A percentile compares a stretch with the other conserved stretches of the same genome.
phyloP scores from a whole-genome alignment of 768 basidiomycete species.

The Russula lepida region DNA sequence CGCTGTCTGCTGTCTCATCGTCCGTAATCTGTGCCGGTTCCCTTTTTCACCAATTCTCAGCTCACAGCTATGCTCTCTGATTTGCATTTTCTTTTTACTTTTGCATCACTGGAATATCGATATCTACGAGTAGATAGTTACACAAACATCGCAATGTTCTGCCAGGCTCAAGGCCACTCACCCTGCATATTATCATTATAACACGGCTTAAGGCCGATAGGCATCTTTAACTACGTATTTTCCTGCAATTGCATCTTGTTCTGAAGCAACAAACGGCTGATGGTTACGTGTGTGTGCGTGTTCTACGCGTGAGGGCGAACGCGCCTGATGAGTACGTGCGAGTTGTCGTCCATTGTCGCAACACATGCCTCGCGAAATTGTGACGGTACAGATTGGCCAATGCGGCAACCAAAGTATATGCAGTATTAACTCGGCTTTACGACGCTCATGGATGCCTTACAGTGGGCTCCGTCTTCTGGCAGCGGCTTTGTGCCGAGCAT shows the following conservation, averaged over 20 bases:
- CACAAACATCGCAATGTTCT: constrained; percentile 8
- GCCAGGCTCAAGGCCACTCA: constrained; percentile 20
- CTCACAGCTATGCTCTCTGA: constrained; percentile 6
- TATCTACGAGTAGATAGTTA: constrained; percentile 16
- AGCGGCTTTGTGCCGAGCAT: constrained; percentile 95
- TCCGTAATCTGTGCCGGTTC: not conserved
- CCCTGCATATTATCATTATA: constrained; percentile 20
- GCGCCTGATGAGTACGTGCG: not conserved
- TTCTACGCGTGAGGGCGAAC: not conserved
- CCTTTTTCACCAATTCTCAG: not conserved
- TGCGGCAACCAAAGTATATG: constrained; percentile 80
- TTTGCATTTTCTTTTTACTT: constrained; percentile 4
- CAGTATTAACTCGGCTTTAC: constrained; percentile 17
- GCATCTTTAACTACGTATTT: constrained; percentile 18
- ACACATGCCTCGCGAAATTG: constrained; percentile 73
- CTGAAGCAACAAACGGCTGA: not conserved
- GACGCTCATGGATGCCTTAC: constrained; percentile 11
- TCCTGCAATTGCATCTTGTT: constrained; percentile 14
- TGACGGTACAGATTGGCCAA: constrained; percentile 81
- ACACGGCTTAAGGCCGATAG: constrained; percentile 21
- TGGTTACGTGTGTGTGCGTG: not conserved
- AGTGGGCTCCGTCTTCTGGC: constrained; percentile 99
- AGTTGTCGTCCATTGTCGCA: not conserved
- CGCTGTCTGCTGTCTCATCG: not conserved
- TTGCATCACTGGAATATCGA: constrained; percentile 15